Evolutionary conservation across 352 stramenopile genomes (phyloP).

Genomic region (Pythium sukuiense): DNA sequence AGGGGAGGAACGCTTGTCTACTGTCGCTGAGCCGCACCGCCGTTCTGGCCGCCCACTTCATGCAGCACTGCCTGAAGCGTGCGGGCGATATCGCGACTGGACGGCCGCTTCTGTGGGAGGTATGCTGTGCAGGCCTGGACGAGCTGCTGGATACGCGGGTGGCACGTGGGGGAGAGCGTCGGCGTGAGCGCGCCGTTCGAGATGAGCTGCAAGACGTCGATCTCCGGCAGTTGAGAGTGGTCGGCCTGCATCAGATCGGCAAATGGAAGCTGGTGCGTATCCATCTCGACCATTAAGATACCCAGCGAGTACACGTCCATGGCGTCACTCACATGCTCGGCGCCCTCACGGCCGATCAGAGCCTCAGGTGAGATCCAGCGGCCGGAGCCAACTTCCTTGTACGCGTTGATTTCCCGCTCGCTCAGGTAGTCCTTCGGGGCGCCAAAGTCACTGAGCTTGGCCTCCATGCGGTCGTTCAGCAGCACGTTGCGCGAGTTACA

Average conservation of each 20-base stretch:
- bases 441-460: slow-evolving; percentile 72
- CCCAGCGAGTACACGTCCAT: slow-evolving; percentile 71
- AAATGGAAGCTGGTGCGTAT: slow-evolving; percentile 71
- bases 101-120: slow-evolving; percentile 34
- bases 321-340: slow-evolving; percentile 35
- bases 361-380: slow-evolving; percentile 74
- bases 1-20: background rate
- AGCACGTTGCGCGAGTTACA: slow-evolving; percentile 71
- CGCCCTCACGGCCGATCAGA: slow-evolving; percentile 52
- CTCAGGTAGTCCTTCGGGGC: slow-evolving; percentile 49
- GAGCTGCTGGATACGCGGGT: slow-evolving; percentile 48
- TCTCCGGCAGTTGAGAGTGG: slow-evolving; percentile 48
- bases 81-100: slow-evolving; percentile 24
- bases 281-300: slow-evolving; percentile 69
- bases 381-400: slow-evolving; percentile 63
- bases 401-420: slow-evolving; percentile 60
- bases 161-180: slow-evolving; percentile 52
- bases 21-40: background rate
- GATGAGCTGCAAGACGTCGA: slow-evolving; percentile 69
- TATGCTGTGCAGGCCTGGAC: slow-evolving; percentile 36
- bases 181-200: slow-evolving; percentile 55
- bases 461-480: slow-evolving; percentile 51
- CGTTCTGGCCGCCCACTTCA: slow-evolving; percentile 13
- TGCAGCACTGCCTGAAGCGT: slow-evolving; percentile 17
- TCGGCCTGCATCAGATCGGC: slow-evolving; percentile 69